These are phyloP conservation scores for Aspergillus proliferans DNA, from an alignment of 2,329 filamentous ascomycete genomes.

Conservation along the genomic window DNA sequence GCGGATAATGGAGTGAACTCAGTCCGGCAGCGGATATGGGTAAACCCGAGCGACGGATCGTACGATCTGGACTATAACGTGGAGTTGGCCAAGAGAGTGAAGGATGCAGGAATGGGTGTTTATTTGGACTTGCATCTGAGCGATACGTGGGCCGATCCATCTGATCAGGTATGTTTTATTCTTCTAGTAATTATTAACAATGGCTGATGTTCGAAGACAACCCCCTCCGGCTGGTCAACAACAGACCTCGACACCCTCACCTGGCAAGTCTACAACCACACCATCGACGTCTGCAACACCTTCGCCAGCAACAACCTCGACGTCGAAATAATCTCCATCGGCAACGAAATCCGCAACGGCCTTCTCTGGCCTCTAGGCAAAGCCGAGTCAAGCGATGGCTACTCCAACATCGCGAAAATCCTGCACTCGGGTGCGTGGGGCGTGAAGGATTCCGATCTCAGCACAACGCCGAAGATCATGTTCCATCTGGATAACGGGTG, in stretches of 20 bases:
- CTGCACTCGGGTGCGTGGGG: slow-evolving; percentile 59
- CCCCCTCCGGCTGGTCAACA: slow-evolving; percentile 58
- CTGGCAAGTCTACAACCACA: slow-evolving; percentile 64
- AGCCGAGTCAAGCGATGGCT: slow-evolving; percentile 36
- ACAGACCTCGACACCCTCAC: slow-evolving; percentile 53
- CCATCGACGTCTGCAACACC: slow-evolving; percentile 53
- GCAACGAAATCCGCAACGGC: slow-evolving; percentile 65
- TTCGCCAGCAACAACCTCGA: slow-evolving; percentile 53
- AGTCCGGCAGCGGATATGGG: slow-evolving; percentile 66
- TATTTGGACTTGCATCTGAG: slow-evolving; percentile 61
- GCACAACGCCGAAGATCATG: slow-evolving; percentile 60
- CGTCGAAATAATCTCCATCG: slow-evolving; percentile 61
- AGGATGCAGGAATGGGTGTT: slow-evolving; percentile 56
- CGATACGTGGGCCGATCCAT: slow-evolving; percentile 67
- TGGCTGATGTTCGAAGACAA: slow-evolving; percentile 28
- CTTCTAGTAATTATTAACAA: no score
- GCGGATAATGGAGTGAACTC: slow-evolving; percentile 59
- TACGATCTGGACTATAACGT: slow-evolving; percentile 68
- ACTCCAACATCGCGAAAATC: slow-evolving; percentile 56
- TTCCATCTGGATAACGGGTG: slow-evolving; percentile 72
- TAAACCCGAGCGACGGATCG: slow-evolving; percentile 57
- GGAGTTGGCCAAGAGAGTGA: slow-evolving; percentile 58
- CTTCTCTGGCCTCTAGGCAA: slow-evolving; percentile 61
- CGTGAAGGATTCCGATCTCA: slow-evolving; percentile 57
- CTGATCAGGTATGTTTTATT: slow-evolving; percentile 44